phyloP scores from a whole-genome alignment of 306 rosid species.

The Lathyrus oleraceus region DNA sequence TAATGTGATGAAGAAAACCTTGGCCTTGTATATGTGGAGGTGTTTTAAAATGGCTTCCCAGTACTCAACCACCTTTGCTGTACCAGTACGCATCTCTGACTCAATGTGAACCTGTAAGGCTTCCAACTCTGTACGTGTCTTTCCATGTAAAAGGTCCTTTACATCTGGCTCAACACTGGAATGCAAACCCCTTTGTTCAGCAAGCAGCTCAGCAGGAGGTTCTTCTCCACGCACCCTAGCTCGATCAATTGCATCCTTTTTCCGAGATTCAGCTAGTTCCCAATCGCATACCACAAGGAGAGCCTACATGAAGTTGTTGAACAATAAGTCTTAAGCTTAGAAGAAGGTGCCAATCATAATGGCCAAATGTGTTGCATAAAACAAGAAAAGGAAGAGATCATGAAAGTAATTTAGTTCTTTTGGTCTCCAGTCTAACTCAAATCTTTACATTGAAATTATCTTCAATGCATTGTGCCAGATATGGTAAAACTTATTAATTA shows the following conservation, averaged over 20 bases:
- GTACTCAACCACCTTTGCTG: constrained; percentile 92
- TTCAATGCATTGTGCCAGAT: neutral
- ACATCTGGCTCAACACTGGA: constrained; percentile 84
- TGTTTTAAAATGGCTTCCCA: constrained; percentile 92
- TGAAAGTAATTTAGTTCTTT: neutral
- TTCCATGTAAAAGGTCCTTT: constrained; percentile 71
- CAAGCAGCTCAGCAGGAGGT: constrained; percentile 94
- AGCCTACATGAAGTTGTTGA: constrained; percentile 58
- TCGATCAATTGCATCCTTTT: constrained; percentile 88
- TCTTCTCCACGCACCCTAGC: constrained; percentile 98
- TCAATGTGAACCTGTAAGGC: constrained; percentile 74
- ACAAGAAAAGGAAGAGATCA: neutral
- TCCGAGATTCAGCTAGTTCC: constrained; percentile 94
- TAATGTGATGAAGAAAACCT: constrained; percentile 53
- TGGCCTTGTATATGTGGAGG: constrained; percentile 91
- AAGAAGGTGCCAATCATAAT: constrained; percentile 4
- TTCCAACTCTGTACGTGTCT: constrained; percentile 70
- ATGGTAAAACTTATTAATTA: neutral
- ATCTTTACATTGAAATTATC: neutral
- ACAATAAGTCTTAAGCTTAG: constrained; percentile 28
- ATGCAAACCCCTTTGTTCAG: constrained; percentile 98
- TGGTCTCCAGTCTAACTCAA: constrained; percentile 15
- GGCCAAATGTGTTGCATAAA: constrained; percentile 8
- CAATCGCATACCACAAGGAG: constrained; percentile 89
- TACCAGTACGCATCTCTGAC: constrained; percentile 89